Conservation (phyloP, 1,139 yeast species). For the Chernovozyma aurita region DNA sequence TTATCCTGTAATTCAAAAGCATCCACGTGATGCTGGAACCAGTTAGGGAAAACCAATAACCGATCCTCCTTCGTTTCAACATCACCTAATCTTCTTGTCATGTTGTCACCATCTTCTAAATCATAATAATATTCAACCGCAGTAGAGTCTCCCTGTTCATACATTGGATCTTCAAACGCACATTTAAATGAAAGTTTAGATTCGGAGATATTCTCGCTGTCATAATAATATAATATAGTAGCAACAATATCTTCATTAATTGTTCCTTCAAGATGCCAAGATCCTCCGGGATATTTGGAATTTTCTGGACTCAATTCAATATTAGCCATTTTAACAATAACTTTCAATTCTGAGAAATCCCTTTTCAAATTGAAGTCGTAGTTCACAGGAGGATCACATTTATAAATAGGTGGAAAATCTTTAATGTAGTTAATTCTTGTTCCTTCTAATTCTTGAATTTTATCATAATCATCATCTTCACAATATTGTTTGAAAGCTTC, state of each 20-base stretch:
- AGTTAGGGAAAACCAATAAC: conserved; percentile 36
- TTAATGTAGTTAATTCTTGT: conserved; percentile 12
- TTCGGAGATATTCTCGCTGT: conserved; percentile 34
- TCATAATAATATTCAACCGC: conserved; percentile 26
- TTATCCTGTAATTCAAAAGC: conserved; percentile 33
- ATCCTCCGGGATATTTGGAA: conserved; percentile 36
- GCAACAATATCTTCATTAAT: conserved; percentile 42
- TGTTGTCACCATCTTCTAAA: conserved; percentile 23
- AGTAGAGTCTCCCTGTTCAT: conserved; percentile 31
- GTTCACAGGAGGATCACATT: conserved; percentile 15
- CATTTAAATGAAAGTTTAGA: conserved; percentile 30
- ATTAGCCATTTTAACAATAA: conserved; percentile 38
- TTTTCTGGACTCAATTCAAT: conserved; percentile 41
- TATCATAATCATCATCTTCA: conserved; percentile 8
- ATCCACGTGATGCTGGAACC: conserved; percentile 37
- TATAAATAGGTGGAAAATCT: conserved; percentile 13
- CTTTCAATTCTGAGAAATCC: conserved; percentile 23
- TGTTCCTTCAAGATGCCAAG: conserved; percentile 46
- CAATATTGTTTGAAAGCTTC: background rate
- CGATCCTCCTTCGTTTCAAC: conserved; percentile 24
- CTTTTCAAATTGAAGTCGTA: conserved; percentile 14
- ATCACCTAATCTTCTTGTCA: conserved; percentile 21
- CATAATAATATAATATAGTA: conserved; percentile 40
- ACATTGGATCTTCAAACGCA: conserved; percentile 29
- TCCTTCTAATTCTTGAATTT: conserved; percentile 10